phyloP scores from a whole-genome alignment of 2,329 filamentous ascomycete genomes.

The Parastagonospora nodorum region DNA sequence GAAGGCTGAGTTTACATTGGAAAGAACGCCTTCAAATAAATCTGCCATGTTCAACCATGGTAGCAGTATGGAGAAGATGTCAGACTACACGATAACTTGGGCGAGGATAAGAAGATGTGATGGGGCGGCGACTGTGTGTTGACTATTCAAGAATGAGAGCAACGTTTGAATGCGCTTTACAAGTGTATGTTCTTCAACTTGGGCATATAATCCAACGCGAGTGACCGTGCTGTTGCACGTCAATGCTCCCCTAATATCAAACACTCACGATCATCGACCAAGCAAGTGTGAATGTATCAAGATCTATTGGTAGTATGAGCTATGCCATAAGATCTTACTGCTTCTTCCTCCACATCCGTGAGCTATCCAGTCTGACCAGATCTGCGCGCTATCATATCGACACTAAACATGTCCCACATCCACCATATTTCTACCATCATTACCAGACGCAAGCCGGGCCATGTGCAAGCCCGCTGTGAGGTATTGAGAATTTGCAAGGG shows the following conservation, averaged over 20 bases:
- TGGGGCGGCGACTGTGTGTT: conserved; percentile 9
- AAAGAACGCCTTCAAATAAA: conserved; percentile 4
- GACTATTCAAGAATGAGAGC: neutral
- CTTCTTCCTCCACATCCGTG: neutral
- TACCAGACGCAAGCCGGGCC: conserved; percentile 27
- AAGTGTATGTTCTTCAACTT: neutral
- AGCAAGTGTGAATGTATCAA: conserved; percentile 6
- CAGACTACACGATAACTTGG: neutral
- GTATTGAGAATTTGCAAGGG: conserved; percentile 36
- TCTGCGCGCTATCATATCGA: conserved; percentile 7
- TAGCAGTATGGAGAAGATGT: neutral
- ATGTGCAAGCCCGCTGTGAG: conserved; percentile 27
- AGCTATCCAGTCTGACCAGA: conserved; percentile 25
- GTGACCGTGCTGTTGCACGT: neutral
- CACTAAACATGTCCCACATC: conserved; percentile 20
- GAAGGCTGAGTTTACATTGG: conserved; percentile 22
- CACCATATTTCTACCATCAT: conserved; percentile 27
- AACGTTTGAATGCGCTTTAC: too few species aligned
- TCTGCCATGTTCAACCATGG: neutral
- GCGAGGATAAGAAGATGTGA: neutral
- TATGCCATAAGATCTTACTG: conserved; percentile 20
- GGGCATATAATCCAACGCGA: neutral
- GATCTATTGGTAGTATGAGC: conserved; percentile 21
- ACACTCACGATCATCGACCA: neutral
- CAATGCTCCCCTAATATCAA: neutral